phyloP scores from a whole-genome alignment of 2,329 filamentous ascomycete species.

The Neophaeococcomyces mojaviensis region DNA sequence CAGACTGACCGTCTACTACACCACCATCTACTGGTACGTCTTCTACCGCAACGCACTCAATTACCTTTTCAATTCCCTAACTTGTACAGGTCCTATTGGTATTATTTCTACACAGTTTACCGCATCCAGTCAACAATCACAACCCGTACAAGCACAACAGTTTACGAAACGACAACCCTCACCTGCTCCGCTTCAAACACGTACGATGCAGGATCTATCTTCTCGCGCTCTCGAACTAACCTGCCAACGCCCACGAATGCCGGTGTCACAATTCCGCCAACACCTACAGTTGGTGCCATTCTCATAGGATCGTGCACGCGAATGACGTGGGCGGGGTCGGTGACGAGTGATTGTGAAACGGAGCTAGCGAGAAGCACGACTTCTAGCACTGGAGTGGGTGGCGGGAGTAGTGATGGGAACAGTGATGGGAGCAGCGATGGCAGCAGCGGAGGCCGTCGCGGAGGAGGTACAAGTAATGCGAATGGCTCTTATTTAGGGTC shows the following conservation, averaged over 20 bases:
- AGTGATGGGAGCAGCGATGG: no score
- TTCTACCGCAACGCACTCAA: background rate
- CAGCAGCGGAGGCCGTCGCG: no score
- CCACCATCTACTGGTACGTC: background rate
- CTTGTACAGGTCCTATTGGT: background rate
- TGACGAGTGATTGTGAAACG: background rate
- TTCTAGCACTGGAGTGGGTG: no score
- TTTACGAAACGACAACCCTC: background rate
- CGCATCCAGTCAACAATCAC: background rate
- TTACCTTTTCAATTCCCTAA: background rate
- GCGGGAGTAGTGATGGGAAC: no score
- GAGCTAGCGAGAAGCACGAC: no score
- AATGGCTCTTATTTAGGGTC: no score
- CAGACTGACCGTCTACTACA: no score
- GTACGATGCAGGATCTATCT: background rate
- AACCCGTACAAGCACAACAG: background rate
- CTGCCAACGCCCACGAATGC: background rate
- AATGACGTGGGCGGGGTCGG: background rate
- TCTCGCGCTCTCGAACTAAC: background rate
- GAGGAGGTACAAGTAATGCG: no score
- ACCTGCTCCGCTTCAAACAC: background rate
- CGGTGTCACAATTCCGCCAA: background rate
- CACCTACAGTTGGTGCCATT: background rate
- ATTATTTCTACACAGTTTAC: conserved; percentile 1
- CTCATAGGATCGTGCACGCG: background rate